phyloP scores from a whole-genome alignment of 2,329 filamentous ascomycete genomes.

The Fusarium secorum region DNA sequence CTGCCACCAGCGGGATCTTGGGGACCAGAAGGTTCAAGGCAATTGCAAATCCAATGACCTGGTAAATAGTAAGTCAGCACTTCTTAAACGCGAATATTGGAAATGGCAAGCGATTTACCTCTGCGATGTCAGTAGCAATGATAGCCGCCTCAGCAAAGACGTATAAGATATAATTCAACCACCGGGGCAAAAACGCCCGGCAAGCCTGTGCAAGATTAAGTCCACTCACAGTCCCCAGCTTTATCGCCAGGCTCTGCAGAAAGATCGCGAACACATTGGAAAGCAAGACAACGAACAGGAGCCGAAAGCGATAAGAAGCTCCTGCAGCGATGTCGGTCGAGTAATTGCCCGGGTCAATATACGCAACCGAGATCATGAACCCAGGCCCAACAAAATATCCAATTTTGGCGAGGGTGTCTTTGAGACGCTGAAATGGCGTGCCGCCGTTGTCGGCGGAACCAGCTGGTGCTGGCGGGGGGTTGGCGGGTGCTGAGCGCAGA shows the following conservation, averaged over 20 bases:
- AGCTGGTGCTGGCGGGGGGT: background rate
- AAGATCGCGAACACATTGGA: background rate
- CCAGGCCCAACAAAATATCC: background rate
- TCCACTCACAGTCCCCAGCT: background rate
- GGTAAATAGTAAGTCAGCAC: background rate
- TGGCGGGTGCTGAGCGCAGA: background rate
- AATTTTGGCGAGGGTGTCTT: background rate
- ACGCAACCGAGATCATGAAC: background rate
- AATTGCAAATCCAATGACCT: background rate
- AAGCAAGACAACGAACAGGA: background rate
- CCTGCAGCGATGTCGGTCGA: background rate
- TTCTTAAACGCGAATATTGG: rapidly evolving
- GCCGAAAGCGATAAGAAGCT: background rate
- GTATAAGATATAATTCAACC: background rate
- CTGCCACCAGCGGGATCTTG: background rate
- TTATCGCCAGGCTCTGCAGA: background rate
- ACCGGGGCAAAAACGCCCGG: background rate
- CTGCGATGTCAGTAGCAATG: background rate
- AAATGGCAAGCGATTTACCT: background rate
- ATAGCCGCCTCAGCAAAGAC: background rate
- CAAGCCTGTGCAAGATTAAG: background rate
- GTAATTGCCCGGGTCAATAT: background rate
- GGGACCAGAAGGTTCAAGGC: background rate
- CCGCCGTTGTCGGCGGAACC: background rate
- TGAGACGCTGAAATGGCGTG: background rate